phyloP scores from a whole-genome alignment of 1,139 yeast species.

The Yamadazyma songkhlaensis region DNA sequence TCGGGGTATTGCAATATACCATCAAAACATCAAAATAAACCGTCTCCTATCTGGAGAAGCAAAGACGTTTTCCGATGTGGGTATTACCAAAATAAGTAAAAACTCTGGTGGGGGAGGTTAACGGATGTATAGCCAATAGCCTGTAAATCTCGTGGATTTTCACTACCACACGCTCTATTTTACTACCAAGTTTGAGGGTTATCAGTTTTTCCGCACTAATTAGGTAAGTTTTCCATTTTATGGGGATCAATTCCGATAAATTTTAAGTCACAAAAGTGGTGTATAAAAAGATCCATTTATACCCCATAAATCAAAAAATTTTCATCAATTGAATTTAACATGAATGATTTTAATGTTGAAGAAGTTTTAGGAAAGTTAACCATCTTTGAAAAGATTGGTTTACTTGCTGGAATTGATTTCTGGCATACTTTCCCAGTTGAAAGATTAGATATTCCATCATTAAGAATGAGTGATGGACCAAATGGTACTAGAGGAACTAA shows the following conservation, averaged over 20 bases:
- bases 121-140: too few species aligned
- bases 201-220: not conserved
- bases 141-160: too few species aligned
- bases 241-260: constrained; percentile 2
- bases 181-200: not conserved
- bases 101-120: too few species aligned
- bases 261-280: not conserved
- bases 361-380: constrained; percentile 37
- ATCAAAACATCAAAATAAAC: too few species aligned
- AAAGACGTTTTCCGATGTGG: too few species aligned
- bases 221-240: constrained; percentile 2
- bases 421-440: constrained; percentile 52
- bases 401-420: constrained; percentile 45
- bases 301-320: not conserved
- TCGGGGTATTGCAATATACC: too few species aligned
- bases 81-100: too few species aligned
- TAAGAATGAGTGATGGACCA: constrained; percentile 27
- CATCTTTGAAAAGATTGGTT: constrained; percentile 39
- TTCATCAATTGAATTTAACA: not conserved
- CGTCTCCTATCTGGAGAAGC: too few species aligned
- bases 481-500: constrained; percentile 27
- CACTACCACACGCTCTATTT: too few species aligned
- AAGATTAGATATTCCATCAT: constrained; percentile 32
- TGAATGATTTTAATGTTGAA: constrained; percentile 36
- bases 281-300: not conserved